Percentiles rank a stretch among this genome's conserved stretches.
These are phyloP conservation scores for Leucocoprinus leucothites DNA, from an alignment of 768 basidiomycete genomes.

Conservation along the genomic window DNA sequence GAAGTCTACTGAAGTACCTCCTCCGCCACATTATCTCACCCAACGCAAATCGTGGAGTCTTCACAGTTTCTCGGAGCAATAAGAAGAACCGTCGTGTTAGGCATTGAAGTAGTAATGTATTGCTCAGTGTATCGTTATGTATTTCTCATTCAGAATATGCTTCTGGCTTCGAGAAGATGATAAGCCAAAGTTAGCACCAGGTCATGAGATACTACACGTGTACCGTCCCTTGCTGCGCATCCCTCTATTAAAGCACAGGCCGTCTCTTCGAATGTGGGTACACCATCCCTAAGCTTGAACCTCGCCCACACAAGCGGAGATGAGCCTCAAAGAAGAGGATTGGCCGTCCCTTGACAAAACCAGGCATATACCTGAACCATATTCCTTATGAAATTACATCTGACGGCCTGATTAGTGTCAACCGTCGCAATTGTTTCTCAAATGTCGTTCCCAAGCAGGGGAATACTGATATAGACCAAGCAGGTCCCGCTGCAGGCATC, in stretches of 20 bases:
- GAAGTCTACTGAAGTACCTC: slow-evolving; percentile 16
- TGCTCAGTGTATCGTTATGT: neutral
- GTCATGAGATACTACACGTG: neutral
- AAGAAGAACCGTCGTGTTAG: neutral
- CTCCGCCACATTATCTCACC: slow-evolving; percentile 14
- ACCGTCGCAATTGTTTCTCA: too few relatives aligned
- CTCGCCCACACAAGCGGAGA: too few relatives aligned
- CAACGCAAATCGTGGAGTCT: neutral
- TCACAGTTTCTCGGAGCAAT: too few relatives aligned
- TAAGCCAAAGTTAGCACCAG: neutral
- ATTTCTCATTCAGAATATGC: too few relatives aligned
- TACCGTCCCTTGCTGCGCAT: neutral
- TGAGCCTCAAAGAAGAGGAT: too few relatives aligned
- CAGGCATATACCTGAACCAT: too few relatives aligned
- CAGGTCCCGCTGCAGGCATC: too few relatives aligned
- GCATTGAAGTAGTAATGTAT: neutral
- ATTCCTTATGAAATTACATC: too few relatives aligned
- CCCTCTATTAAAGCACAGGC: neutral
- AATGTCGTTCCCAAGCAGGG: too few relatives aligned
- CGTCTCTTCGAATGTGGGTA: neutral
- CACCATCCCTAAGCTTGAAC: neutral
- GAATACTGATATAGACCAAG: too few relatives aligned
- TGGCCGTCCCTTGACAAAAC: too few relatives aligned
- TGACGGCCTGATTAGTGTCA: too few relatives aligned
- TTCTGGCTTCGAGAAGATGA: neutral